A percentile compares a stretch with the other conserved stretches of the same genome.
These are phyloP conservation scores for Fusarium sp. DNA, from an alignment of 2,329 filamentous ascomycete genomes.

Conservation along the genomic window DNA sequence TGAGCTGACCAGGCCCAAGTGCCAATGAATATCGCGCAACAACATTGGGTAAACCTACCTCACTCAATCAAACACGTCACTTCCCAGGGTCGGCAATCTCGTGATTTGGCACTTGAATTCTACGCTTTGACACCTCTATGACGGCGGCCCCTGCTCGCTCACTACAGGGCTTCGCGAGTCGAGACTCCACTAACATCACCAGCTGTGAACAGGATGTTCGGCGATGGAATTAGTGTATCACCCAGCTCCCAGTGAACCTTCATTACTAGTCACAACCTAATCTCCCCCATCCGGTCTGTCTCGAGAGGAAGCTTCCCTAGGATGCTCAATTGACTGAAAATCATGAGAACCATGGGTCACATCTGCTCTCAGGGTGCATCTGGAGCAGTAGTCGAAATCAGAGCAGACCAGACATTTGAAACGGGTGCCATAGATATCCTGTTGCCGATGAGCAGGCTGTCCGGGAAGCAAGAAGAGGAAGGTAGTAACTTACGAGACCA, in stretches of 20 bases:
- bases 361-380: neutral
- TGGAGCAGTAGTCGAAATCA: neutral
- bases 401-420: neutral
- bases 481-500: neutral
- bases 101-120: too few relatives aligned
- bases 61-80: too few relatives aligned
- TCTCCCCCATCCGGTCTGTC: neutral
- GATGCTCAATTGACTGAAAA: neutral
- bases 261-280: neutral
- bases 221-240: neutral
- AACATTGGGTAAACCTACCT: too few relatives aligned
- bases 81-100: too few relatives aligned
- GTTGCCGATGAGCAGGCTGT: neutral
- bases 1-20: too few relatives aligned
- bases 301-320: neutral
- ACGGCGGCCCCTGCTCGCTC: too few relatives aligned
- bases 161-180: too few relatives aligned
- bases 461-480: neutral
- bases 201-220: neutral
- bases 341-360: neutral
- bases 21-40: too few relatives aligned
- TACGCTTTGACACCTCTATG: too few relatives aligned
- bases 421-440: neutral
- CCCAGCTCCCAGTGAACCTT: neutral
- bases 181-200: neutral